Evolutionary conservation across 305 asterid species (phyloP).

Genomic region (Rubia tinctorum): DNA sequence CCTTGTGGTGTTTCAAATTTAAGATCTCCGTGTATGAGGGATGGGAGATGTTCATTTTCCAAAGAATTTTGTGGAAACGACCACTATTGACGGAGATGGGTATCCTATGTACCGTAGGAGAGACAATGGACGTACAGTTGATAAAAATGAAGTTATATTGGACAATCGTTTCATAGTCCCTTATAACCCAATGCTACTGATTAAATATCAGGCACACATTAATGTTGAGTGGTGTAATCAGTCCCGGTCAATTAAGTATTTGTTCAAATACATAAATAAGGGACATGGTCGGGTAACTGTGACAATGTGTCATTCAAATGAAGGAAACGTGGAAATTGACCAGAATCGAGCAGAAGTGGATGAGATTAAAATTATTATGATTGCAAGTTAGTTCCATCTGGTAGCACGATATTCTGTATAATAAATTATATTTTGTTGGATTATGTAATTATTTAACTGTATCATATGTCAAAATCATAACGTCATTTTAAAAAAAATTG

Average conservation of each 20-base stretch:
- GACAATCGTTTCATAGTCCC: not conserved
- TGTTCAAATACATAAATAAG: not conserved
- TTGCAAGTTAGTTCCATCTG: not conserved
- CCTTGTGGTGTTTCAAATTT: not conserved
- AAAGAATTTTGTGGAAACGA: not conserved
- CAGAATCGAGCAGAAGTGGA: not conserved
- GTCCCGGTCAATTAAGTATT: not conserved
- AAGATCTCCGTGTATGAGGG: not conserved
- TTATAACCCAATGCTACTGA: not conserved
- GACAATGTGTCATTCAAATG: not conserved
- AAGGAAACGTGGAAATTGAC: not conserved
- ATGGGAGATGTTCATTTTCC: not conserved
- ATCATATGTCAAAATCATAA: not conserved
- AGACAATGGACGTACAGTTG: not conserved
- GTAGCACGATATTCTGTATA: no score
- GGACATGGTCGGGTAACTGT: not conserved
- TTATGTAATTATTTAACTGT: not conserved
- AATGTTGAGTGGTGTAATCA: slow-evolving; percentile 3
- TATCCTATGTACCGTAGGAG: not conserved
- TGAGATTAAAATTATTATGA: not conserved
- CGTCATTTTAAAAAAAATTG: no score
- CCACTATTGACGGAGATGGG: not conserved
- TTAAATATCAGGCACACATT: not conserved
- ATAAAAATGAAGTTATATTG: not conserved
- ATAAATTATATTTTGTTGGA: no score